Conservation (phyloP, 106 monocot species). For the Dendrobium huoshanense region DNA sequence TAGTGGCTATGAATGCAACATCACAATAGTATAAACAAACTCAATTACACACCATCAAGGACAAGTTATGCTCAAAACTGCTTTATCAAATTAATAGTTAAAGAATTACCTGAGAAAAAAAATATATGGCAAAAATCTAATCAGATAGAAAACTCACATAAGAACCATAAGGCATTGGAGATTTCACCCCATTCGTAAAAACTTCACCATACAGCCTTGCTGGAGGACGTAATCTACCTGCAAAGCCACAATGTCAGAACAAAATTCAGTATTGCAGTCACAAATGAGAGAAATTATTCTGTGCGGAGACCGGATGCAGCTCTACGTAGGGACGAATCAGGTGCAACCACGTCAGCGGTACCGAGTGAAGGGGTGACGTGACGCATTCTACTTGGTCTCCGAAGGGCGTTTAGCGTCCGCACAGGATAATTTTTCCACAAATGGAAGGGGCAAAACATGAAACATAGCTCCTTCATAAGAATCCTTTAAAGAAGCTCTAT, state of each 20-base stretch:
- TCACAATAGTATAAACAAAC: background rate
- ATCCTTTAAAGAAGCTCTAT: background rate
- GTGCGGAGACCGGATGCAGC: too few relatives aligned
- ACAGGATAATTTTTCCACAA: too few relatives aligned
- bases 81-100: background rate
- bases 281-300: background rate
- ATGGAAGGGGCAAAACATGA: background rate
- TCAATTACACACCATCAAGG: background rate
- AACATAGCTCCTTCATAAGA: background rate
- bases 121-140: background rate
- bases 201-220: conserved; percentile 83
- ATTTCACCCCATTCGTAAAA: conserved; percentile 80
- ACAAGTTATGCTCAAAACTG: background rate
- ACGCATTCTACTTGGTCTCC: too few relatives aligned
- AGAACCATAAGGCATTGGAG: conserved; percentile 76
- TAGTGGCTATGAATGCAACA: background rate
- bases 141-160: conserved; percentile 53
- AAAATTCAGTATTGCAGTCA: background rate
- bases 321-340: too few relatives aligned
- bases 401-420: too few relatives aligned
- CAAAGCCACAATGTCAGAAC: conserved; percentile 13
- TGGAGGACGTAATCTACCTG: conserved; percentile 60
- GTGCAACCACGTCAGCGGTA: too few relatives aligned
- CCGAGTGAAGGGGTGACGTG: too few relatives aligned
- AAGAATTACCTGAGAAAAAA: background rate